Evolutionary conservation across 2,329 filamentous ascomycete genomes (phyloP).

Genomic region (Dendryphion nanum): DNA sequence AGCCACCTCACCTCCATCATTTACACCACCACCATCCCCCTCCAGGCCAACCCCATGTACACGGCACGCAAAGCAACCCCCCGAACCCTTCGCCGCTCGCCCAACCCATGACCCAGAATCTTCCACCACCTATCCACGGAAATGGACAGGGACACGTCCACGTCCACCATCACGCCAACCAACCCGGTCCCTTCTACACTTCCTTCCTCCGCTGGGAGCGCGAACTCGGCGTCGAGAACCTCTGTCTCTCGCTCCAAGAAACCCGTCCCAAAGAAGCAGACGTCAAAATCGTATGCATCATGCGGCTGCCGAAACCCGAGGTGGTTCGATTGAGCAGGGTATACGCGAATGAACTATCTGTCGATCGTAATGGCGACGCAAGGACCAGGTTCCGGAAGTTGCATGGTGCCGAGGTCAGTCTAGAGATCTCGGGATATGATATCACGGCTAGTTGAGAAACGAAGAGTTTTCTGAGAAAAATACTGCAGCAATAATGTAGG

Average conservation of each 20-base stretch:
- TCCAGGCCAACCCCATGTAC: slow-evolving; percentile 7
- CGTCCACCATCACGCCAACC: slow-evolving; percentile 6
- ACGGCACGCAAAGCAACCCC: slow-evolving; percentile 13
- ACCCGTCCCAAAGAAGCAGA: slow-evolving; percentile 21
- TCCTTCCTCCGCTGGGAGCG: slow-evolving; percentile 37
- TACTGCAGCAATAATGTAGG: no score
- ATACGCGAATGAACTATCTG: slow-evolving; percentile 54
- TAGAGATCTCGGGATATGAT: slow-evolving; percentile 32
- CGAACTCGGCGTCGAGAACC: slow-evolving; percentile 34
- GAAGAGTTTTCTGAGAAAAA: no score
- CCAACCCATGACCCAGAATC: slow-evolving; percentile 9
- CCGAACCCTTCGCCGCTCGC: slow-evolving; percentile 13
- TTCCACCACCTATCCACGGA: slow-evolving; percentile 1
- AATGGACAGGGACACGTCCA: slow-evolving; percentile 5
- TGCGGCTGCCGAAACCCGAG: slow-evolving; percentile 40
- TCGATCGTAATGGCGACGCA: slow-evolving; percentile 31
- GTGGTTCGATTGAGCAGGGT: slow-evolving; percentile 49
- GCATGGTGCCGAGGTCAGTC: slow-evolving; percentile 30
- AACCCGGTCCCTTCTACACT: slow-evolving; percentile 17
- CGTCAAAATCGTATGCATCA: slow-evolving; percentile 37
- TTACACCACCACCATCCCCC: slow-evolving; percentile 2
- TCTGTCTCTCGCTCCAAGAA: slow-evolving; percentile 34
- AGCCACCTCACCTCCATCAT: slow-evolving; percentile 1
- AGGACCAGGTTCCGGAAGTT: slow-evolving; percentile 31
- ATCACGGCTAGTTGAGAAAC: no score